Percentiles rank a stretch among this genome's conserved stretches.
These are phyloP conservation scores for Candida tallmaniae DNA, from an alignment of 805 yeast genomes.

Conservation along the genomic window DNA sequence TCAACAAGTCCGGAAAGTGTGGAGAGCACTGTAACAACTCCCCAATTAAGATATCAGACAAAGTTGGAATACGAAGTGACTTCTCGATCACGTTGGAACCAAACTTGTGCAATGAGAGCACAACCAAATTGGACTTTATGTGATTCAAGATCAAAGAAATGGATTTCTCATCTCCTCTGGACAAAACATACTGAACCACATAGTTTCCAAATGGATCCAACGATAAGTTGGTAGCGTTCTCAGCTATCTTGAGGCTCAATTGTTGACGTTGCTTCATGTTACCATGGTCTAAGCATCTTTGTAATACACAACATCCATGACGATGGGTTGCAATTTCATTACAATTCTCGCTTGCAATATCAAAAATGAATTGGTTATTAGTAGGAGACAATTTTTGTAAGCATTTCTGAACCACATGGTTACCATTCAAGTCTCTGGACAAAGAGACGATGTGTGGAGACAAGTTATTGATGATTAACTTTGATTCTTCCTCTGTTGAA, in stretches of 20 bases:
- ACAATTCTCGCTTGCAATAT: constrained; percentile 71
- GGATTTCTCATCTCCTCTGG: constrained; percentile 39
- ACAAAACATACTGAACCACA: constrained; percentile 87
- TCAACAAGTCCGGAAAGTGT: constrained; percentile 41
- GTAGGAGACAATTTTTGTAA: constrained; percentile 61
- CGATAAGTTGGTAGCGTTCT: constrained; percentile 63
- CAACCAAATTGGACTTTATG: constrained; percentile 32
- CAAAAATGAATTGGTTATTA: constrained; percentile 86
- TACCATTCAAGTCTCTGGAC: constrained; percentile 89
- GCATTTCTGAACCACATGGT: constrained; percentile 94
- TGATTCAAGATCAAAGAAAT: constrained; percentile 31
- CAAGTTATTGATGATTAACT: constrained; percentile 55
- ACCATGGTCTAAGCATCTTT: constrained; percentile 92
- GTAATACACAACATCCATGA: constrained; percentile 96
- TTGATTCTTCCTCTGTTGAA: constrained; percentile 64
- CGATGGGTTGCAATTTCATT: constrained; percentile 87
- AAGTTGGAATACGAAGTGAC: constrained; percentile 43
- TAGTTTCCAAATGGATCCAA: constrained; percentile 96
- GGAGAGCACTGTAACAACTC: constrained; percentile 35
- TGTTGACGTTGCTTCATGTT: constrained; percentile 61
- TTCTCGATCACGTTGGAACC: constrained; percentile 60
- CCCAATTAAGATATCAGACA: constrained; percentile 42
- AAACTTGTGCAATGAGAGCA: constrained; percentile 54
- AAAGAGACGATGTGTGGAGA: constrained; percentile 70
- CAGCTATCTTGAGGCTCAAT: constrained; percentile 64